phyloP scores from a whole-genome alignment of 139 green algal genomes.

The Chlamydomonas applanata region DNA sequence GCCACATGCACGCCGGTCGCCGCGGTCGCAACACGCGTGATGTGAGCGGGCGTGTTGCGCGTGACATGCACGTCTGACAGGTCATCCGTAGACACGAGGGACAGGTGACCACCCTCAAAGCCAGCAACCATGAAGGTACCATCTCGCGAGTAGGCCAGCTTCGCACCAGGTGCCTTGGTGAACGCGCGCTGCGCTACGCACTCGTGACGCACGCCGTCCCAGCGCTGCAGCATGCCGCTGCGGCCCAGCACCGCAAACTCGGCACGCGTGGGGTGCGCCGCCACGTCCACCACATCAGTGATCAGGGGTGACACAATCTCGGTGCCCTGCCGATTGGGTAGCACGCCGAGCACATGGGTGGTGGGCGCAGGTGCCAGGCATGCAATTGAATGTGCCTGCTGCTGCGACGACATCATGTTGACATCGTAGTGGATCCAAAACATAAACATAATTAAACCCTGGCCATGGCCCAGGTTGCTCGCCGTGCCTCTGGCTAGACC shows the following conservation, averaged over 20 bases:
- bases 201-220: constrained; percentile 41
- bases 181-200: constrained; percentile 25
- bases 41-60: constrained; percentile 26
- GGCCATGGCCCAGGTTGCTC: too few relatives aligned
- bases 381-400: too few relatives aligned
- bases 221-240: constrained; percentile 20
- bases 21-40: constrained; percentile 22
- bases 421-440: too few relatives aligned
- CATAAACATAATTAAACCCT: too few relatives aligned
- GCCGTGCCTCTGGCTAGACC: too few relatives aligned
- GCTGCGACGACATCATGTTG: too few relatives aligned
- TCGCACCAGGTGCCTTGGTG: constrained; percentile 7
- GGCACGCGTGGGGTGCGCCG: constrained; percentile 42
- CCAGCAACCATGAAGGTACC: constrained; percentile 36
- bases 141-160: constrained; percentile 39
- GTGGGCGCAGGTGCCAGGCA: too few relatives aligned
- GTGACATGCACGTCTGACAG: constrained; percentile 22
- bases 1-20: constrained; percentile 26
- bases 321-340: constrained; percentile 2
- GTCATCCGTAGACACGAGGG: constrained; percentile 27
- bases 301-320: constrained; percentile 28
- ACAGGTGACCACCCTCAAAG: constrained; percentile 33
- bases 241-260: constrained; percentile 30
- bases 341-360: too few relatives aligned
- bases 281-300: constrained; percentile 32